Evolutionary conservation across 345 rosid species (phyloP), one percentile per base, ranked within the genome.

Genomic region (Nephelium lappaceum): DNA sequence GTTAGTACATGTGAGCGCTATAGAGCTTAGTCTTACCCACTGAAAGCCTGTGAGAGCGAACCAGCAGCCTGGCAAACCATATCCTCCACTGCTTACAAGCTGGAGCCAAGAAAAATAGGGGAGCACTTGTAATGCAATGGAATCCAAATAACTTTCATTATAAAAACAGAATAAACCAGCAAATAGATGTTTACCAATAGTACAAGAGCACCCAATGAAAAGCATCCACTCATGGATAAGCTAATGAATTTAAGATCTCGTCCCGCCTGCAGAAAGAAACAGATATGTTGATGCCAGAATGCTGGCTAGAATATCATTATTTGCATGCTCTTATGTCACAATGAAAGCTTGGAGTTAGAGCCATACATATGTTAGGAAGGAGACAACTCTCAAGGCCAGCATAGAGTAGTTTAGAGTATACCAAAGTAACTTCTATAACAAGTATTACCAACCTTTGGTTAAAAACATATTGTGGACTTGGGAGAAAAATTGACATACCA

Each of bases 231-330:
- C 91, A 87, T 91, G 8, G 96, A 85, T 67, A 91, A 60, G 83
- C 98, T 89, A 24, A 92, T 79, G 69, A 83, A 95, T 84, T 82
- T 88, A 70, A 92, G 96, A 81, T 95, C 99, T 77, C 92, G 85
- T 79, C 94, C 89, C 1, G 99, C 99, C 96, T 95, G 88, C 82
- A 83, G 15, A 23, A 75, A 68, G 49, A 67, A 75, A 36, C 39
- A 53, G 76, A 80, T 31, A 61, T 39, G n/a, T 11, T 38, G 18
- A 78, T 72, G 12, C 16, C 23, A 78, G 39, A 77, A 58, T 47
- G 41, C 58, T 39, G 73, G 77, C 49, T 72, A 41, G 39, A 58
- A 45, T 6, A 24, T 27, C 8, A 42, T 43, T 70, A 24, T 38
- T 31, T 36, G 66, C 70, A 39, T 18, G 27, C n/a, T 51, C 5